phyloP scores from a whole-genome alignment of 495 filamentous ascomycete species.

The Hyaloscypha finlandica region DNA sequence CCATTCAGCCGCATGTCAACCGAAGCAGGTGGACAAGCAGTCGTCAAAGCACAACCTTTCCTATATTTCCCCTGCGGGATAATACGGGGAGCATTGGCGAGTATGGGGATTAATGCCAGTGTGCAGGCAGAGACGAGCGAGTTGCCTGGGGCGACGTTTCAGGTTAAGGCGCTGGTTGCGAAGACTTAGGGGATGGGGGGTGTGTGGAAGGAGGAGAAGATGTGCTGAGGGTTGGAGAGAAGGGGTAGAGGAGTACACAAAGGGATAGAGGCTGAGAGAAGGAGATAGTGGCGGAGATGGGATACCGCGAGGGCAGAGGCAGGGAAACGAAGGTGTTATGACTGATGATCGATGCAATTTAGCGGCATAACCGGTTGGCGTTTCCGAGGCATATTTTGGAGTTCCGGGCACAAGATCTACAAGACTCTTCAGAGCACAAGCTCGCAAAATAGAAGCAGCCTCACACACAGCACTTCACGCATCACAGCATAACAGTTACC shows the following conservation, averaged over 20 bases:
- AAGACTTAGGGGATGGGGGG: constrained; percentile 43
- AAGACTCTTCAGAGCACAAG: background rate
- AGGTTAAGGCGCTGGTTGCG: constrained; percentile 81
- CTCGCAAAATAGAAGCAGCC: constrained; percentile 3
- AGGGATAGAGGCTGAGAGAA: background rate
- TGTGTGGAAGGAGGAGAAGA: background rate
- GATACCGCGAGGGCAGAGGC: too few relatives aligned
- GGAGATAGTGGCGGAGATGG: background rate
- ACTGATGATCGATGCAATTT: constrained; percentile 22
- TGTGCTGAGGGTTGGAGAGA: background rate
- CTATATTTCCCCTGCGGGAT: constrained; percentile 94
- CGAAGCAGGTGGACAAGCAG: constrained; percentile 67
- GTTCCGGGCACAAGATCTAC: background rate
- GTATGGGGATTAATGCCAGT: constrained; percentile 85
- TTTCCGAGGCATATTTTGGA: constrained; percentile 7
- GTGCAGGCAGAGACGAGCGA: constrained; percentile 88
- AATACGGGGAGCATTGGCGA: constrained; percentile 83
- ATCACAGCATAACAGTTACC: background rate
- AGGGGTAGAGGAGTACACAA: background rate
- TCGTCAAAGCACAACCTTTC: constrained; percentile 82
- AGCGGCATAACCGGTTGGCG: constrained; percentile 28
- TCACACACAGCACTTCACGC: background rate
- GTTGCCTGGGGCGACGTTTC: constrained; percentile 87
- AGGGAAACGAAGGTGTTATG: background rate
- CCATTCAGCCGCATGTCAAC: constrained; percentile 87